phyloP scores from a whole-genome alignment of 768 basidiomycete species.

The Amanita polypyramis region DNA sequence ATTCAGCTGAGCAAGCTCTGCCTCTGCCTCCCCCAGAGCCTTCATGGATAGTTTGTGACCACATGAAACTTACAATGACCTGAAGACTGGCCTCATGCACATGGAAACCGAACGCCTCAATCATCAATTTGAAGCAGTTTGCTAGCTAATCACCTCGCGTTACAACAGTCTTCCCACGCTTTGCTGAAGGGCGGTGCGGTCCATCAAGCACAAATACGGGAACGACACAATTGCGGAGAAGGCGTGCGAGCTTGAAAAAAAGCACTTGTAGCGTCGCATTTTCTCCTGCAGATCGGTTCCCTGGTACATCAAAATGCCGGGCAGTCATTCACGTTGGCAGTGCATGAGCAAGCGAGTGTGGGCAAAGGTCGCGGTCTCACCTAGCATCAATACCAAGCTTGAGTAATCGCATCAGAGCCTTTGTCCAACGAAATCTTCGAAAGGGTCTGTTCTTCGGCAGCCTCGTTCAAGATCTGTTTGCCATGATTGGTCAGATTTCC shows the following conservation, averaged over 20 bases:
- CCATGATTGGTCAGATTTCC: no score
- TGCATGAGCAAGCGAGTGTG: no score
- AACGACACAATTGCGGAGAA: slow-evolving; percentile 68
- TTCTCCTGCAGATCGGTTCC: no score
- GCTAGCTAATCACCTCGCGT: neutral
- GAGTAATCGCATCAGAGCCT: no score
- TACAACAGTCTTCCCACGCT: slow-evolving; percentile 52
- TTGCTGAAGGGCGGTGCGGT: slow-evolving; percentile 68
- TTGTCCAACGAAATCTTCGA: no score
- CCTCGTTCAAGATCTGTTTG: no score
- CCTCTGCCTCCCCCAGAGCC: slow-evolving; percentile 5
- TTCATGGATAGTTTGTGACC: neutral
- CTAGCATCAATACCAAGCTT: no score
- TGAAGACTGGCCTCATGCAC: slow-evolving; percentile 16
- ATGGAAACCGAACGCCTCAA: neutral
- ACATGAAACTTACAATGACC: neutral
- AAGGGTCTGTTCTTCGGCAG: no score
- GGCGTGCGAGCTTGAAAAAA: slow-evolving; percentile 9
- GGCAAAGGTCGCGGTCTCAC: no score
- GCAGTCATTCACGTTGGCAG: no score
- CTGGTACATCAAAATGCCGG: no score
- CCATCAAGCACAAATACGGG: slow-evolving; percentile 93
- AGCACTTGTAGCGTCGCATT: neutral
- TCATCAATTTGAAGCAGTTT: neutral
- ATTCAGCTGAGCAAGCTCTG: neutral